Conservation (phyloP, 768 basidiomycete species). For the Trichaptum fuscoviolaceum region DNA sequence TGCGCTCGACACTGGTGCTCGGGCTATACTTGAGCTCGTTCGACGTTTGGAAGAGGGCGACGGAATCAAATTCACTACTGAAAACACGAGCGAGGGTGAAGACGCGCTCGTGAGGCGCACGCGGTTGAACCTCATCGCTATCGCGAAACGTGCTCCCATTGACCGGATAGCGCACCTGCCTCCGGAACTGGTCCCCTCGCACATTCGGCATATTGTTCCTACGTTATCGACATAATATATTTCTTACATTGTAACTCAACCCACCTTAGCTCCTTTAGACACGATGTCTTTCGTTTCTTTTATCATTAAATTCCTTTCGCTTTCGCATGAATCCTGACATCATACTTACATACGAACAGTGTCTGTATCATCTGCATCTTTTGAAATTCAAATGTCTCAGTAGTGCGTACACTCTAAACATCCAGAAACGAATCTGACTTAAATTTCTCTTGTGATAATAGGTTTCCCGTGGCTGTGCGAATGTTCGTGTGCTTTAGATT, state of each 20-base stretch:
- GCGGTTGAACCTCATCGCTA: constrained; percentile 67
- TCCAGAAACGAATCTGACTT: neutral
- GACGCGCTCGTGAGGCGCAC: constrained; percentile 51
- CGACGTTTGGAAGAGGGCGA: constrained; percentile 18
- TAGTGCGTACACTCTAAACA: constrained; percentile 1
- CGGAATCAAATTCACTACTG: constrained; percentile 11
- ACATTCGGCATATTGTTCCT: constrained; percentile 59
- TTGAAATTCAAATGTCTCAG: no score
- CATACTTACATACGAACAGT: neutral
- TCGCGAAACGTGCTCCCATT: constrained; percentile 73
- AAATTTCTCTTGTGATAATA: neutral
- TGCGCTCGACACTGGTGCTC: constrained; percentile 55
- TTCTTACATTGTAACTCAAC: neutral
- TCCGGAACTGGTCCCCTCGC: constrained; percentile 58
- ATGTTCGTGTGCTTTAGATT: neutral
- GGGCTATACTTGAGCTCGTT: constrained; percentile 43
- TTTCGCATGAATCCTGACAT: neutral
- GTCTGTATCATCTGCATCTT: neutral
- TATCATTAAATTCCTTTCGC: neutral
- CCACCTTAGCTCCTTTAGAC: neutral
- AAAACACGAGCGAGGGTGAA: constrained; percentile 27
- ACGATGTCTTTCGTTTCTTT: neutral
- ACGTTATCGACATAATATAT: constrained; percentile 23
- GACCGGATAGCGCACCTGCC: constrained; percentile 64
- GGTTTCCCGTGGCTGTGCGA: neutral